Base-by-base conservation (phyloP, 169 alveolate genomes). In the Fabrea salina region DNA sequence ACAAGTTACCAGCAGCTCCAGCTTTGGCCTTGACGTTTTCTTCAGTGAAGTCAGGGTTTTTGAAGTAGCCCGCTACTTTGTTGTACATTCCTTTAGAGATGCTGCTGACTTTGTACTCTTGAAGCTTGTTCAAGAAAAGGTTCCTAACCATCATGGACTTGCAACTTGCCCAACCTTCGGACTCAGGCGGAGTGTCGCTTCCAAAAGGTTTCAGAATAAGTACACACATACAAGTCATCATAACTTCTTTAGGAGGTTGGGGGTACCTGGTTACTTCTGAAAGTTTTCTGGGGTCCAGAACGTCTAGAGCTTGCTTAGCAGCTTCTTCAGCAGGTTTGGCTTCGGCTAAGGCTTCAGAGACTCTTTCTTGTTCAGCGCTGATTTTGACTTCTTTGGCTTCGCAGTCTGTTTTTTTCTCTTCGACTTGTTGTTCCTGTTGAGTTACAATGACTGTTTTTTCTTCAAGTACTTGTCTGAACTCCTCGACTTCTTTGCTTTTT, bases 1-100 rank as follows among this genome's bases (percentile, higher is more conserved):
- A 85, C 67, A 97, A 91, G 76, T 97, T 97, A 75, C 92, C 93
- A 22, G 98, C 97, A 22, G 98, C 97, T 71, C 89, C 86, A n/a
- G 97, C 93, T 30, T 91, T 83, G 37, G 82, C 75, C 66, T 66
- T 86, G 86, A 95, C 94, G 72, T 79, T 85, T 74, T 87, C 95
- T 39, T 95, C 94, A 51, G 92, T 95, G 37, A 90, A 90, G 13
- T 90, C 83, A 30, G 94, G 93, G 59, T 91, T 86, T 58, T 94
- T 96, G 39, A 92, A 91, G 85, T 90, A 91, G 76, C 94, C 86
- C 47, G 84, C 90, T 51, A 82, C 91, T 51, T 82, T 79, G 58
- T 91, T 91, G 87, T 86, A 68, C 81, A 79, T 66, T 88, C 91
- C 22, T 84, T 84, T 80, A 92, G 27, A 19, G 37, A 56, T 27